A percentile compares a stretch with the other conserved stretches of the same genome.
Conservation (phyloP, 805 yeast species). For the Huiozyma naganishii region DNA sequence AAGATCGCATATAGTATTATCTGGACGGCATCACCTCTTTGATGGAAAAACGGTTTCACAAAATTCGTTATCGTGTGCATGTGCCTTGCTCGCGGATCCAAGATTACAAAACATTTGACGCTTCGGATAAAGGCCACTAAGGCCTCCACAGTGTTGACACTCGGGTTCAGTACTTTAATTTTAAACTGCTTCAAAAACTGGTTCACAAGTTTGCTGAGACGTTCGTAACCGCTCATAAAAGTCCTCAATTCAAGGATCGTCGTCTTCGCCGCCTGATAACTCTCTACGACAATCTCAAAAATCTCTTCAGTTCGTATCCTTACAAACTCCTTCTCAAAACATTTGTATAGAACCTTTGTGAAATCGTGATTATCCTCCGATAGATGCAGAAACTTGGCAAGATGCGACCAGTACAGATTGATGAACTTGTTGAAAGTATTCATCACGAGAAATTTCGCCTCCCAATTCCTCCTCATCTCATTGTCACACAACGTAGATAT, state of each 20-base stretch:
- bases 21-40: slow-evolving; percentile 53
- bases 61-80: slow-evolving; percentile 71
- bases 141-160: slow-evolving; percentile 66
- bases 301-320: slow-evolving; percentile 44
- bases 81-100: slow-evolving; percentile 84
- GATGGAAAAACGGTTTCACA: slow-evolving; percentile 57
- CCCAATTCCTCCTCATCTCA: slow-evolving; percentile 12
- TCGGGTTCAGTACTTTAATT: slow-evolving; percentile 44
- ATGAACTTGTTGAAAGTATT: slow-evolving; percentile 22
- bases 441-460: slow-evolving; percentile 15
- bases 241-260: slow-evolving; percentile 35
- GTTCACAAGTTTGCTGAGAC: slow-evolving; percentile 38
- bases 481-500: slow-evolving; percentile 12
- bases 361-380: slow-evolving; percentile 22
- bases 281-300: slow-evolving; percentile 39
- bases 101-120: slow-evolving; percentile 54
- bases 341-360: slow-evolving; percentile 15
- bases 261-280: background rate
- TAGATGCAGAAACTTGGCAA: slow-evolving; percentile 13
- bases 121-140: slow-evolving; percentile 60
- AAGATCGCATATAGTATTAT: slow-evolving; percentile 65
- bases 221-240: slow-evolving; percentile 44
- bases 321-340: slow-evolving; percentile 19
- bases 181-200: slow-evolving; percentile 31
- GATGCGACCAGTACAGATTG: slow-evolving; percentile 17